Percentiles rank a stretch among this genome's conserved stretches.
Evolutionary conservation across 2,329 filamentous ascomycete species (phyloP).

Genomic region (Exophiala calicioides): DNA sequence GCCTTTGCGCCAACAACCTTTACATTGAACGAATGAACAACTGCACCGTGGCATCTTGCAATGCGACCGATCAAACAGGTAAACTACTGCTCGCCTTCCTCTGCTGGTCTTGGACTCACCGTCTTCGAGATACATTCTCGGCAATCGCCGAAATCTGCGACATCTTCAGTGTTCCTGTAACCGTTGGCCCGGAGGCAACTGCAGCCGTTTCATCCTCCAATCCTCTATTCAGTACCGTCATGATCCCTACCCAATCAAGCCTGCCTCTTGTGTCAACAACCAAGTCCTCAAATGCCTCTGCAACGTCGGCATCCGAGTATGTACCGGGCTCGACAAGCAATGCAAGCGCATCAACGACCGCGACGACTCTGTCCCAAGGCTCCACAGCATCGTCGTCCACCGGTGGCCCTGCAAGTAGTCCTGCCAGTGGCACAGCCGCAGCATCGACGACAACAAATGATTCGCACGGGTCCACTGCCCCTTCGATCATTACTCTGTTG

Average conservation of each 20-base stretch:
- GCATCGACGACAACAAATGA: conserved; percentile 11
- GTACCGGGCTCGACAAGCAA: conserved; percentile 3
- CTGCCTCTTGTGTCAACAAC: conserved; percentile 20
- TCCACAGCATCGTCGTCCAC: background rate
- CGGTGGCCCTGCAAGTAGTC: background rate
- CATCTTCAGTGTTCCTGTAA: conserved; percentile 23
- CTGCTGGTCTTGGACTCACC: conserved; percentile 9
- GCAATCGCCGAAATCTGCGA: conserved; percentile 28
- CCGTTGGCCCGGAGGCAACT: conserved; percentile 28
- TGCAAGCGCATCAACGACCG: too few relatives aligned
- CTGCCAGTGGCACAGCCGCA: conserved; percentile 3
- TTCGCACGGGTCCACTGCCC: conserved; percentile 2
- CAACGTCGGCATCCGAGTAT: conserved; percentile 8
- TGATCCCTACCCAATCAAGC: conserved; percentile 19
- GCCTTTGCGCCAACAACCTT: conserved; percentile 27
- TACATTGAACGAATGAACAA: conserved; percentile 28
- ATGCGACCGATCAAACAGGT: conserved; percentile 28
- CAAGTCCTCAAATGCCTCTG: conserved; percentile 1
- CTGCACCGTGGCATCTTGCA: conserved; percentile 25
- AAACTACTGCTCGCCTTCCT: too few relatives aligned
- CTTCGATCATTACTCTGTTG: conserved; percentile 6
- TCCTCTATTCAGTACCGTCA: conserved; percentile 26
- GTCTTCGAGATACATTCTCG: conserved; percentile 22
- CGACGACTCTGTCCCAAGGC: too few relatives aligned
- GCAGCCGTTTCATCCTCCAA: conserved; percentile 16